phyloP scores from a whole-genome alignment of 1,284 basidiomycete genomes.

The Xerocomus nothofagi region DNA sequence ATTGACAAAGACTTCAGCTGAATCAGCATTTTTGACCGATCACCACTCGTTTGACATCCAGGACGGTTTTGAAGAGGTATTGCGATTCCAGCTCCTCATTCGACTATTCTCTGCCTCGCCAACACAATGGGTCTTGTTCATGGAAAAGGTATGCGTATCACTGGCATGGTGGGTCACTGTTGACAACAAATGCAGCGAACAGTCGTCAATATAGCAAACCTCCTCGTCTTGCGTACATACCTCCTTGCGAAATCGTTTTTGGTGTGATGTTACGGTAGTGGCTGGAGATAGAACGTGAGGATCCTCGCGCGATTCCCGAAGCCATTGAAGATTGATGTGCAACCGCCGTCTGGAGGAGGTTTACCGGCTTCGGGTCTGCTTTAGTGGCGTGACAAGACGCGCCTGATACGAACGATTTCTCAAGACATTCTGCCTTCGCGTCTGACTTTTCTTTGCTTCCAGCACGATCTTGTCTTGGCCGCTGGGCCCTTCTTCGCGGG shows the following conservation, averaged over 20 bases:
- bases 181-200: too few relatives aligned
- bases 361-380: constrained; percentile 15
- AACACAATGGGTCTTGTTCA: too few relatives aligned
- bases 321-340: constrained; percentile 26
- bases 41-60: too few relatives aligned
- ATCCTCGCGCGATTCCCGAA: constrained; percentile 18
- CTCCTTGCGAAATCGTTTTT: constrained; percentile 26
- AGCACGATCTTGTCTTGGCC: not conserved
- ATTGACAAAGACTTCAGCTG: too few relatives aligned
- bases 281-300: constrained; percentile 8
- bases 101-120: too few relatives aligned
- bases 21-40: too few relatives aligned
- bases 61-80: too few relatives aligned
- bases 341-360: constrained; percentile 24
- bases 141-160: too few relatives aligned
- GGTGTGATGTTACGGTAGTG: constrained; percentile 23
- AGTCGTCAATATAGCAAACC: too few relatives aligned
- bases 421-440: constrained; percentile 19
- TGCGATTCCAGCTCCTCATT: too few relatives aligned
- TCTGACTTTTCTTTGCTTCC: constrained; percentile 22
- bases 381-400: not conserved
- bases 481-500: constrained; percentile 20
- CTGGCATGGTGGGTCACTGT: too few relatives aligned
- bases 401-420: constrained; percentile 18
- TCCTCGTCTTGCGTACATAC: too few relatives aligned